phyloP scores from a whole-genome alignment of 2,329 filamentous ascomycete genomes.

The Orbilia blumenaviensis region DNA sequence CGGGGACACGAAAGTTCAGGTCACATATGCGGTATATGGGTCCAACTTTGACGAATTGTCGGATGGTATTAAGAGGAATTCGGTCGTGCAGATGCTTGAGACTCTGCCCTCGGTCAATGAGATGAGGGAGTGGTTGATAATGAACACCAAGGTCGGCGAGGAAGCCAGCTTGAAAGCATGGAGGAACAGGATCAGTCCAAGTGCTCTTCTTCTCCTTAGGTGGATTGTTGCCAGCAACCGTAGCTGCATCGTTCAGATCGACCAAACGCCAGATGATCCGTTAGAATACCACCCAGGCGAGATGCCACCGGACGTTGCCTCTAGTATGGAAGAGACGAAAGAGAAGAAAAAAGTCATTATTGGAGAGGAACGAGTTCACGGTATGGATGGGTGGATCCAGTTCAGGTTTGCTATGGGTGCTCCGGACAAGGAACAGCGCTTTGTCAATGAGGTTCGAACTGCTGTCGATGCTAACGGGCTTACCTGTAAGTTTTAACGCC shows the following conservation, averaged over 20 bases:
- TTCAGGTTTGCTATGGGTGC: conserved; percentile 89
- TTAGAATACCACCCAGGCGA: conserved; percentile 7
- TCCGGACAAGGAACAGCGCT: conserved; percentile 83
- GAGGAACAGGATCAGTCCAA: conserved; percentile 70
- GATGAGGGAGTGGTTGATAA: conserved; percentile 67
- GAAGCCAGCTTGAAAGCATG: conserved; percentile 62
- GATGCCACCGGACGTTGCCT: conserved; percentile 27
- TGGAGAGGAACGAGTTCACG: conserved; percentile 67
- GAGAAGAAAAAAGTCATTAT: conserved; percentile 40
- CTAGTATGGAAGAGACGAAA: conserved; percentile 31
- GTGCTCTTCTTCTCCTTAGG: conserved; percentile 75
- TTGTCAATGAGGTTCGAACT: conserved; percentile 70
- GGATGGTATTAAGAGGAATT: conserved; percentile 63
- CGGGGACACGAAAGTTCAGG: conserved; percentile 17
- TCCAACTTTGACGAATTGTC: conserved; percentile 69
- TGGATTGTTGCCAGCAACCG: conserved; percentile 93
- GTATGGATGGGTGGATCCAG: conserved; percentile 75
- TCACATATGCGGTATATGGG: conserved; percentile 63
- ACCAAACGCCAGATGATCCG: conserved; percentile 60
- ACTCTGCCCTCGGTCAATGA: conserved; percentile 70
- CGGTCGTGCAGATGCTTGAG: conserved; percentile 67
- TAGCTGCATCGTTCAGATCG: conserved; percentile 85
- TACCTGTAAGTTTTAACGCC: conserved; percentile 28
- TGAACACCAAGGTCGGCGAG: conserved; percentile 56
- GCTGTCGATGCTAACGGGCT: conserved; percentile 42